Evolutionary conservation across 2,329 filamentous ascomycete genomes (phyloP).

Genomic region (Claviceps sp.): DNA sequence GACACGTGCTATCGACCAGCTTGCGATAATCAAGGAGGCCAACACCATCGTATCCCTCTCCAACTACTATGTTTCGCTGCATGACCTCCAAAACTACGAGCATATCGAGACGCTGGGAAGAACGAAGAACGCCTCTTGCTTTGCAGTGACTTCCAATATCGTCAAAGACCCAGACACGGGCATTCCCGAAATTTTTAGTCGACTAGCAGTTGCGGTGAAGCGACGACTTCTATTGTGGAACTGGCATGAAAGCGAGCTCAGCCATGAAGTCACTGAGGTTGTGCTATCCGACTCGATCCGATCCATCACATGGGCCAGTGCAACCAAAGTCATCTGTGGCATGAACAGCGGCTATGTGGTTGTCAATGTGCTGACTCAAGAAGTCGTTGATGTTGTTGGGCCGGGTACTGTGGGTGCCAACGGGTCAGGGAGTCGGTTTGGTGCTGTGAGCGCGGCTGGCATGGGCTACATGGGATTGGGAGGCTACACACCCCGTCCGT

Average conservation of each 20-base stretch:
- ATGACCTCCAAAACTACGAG: constrained; percentile 77
- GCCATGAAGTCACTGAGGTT: constrained; percentile 60
- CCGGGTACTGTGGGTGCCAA: constrained; percentile 55
- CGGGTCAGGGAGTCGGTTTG: constrained; percentile 59
- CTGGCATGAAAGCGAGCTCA: constrained; percentile 90
- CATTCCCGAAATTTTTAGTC: constrained; percentile 84
- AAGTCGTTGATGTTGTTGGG: constrained; percentile 65
- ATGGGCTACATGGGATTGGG: constrained; percentile 97
- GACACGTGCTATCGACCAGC: constrained; percentile 75
- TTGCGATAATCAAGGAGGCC: constrained; percentile 91
- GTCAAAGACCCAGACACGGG: constrained; percentile 77
- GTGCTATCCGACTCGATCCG: constrained; percentile 72
- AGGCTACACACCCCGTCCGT: constrained; percentile 78
- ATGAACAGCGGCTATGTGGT: constrained; percentile 86
- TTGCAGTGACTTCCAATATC: constrained; percentile 91
- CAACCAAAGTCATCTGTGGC: constrained; percentile 75
- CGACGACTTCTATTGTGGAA: constrained; percentile 80
- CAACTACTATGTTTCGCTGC: constrained; percentile 76
- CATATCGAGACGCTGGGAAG: constrained; percentile 65
- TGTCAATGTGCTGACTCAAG: constrained; percentile 65
- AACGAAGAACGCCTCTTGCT: constrained; percentile 79
- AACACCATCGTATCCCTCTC: constrained; percentile 83
- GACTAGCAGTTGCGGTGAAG: constrained; percentile 86
- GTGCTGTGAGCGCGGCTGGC: constrained; percentile 66
- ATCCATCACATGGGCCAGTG: constrained; percentile 81